Evolutionary conservation across 2,329 filamentous ascomycete species (phyloP).

Genomic region (Elsinoe perseae): DNA sequence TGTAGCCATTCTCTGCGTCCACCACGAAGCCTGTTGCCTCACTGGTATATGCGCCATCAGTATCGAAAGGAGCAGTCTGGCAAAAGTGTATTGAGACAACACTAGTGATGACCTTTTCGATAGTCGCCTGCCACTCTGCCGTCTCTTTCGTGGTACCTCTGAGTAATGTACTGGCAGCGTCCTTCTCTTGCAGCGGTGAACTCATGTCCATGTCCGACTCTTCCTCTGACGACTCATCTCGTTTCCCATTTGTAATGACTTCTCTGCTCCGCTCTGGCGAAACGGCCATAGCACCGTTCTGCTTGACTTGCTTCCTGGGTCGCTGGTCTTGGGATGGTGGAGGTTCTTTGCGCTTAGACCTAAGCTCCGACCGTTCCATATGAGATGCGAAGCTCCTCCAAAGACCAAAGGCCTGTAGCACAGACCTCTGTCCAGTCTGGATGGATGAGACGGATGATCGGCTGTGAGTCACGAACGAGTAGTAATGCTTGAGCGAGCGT

Average conservation of each 20-base stretch:
- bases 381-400: conserved; percentile 6
- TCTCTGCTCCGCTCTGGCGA: conserved; percentile 13
- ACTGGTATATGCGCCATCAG: conserved; percentile 85
- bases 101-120: conserved; percentile 86
- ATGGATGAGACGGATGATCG: background rate
- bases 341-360: conserved; percentile 32
- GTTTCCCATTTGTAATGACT: conserved; percentile 22
- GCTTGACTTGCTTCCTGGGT: conserved; percentile 28
- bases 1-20: conserved; percentile 78
- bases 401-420: background rate
- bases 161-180: conserved; percentile 30
- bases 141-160: conserved; percentile 52
- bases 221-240: conserved; percentile 29
- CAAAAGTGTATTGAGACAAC: conserved; percentile 99
- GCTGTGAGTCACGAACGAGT: background rate
- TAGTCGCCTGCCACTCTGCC: conserved; percentile 89
- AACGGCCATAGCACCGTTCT: conserved; percentile 14
- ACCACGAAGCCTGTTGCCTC: conserved; percentile 98
- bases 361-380: conserved; percentile 12
- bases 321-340: conserved; percentile 27
- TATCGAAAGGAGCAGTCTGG: conserved; percentile 95
- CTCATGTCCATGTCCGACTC: conserved; percentile 39
- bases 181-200: conserved; percentile 1
- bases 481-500: background rate
- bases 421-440: background rate